Percentiles rank a stretch among this genome's conserved stretches.
These are phyloP conservation scores for Erythrophleum ivorense DNA, from an alignment of 331 rosid species.

Conservation along the genomic window DNA sequence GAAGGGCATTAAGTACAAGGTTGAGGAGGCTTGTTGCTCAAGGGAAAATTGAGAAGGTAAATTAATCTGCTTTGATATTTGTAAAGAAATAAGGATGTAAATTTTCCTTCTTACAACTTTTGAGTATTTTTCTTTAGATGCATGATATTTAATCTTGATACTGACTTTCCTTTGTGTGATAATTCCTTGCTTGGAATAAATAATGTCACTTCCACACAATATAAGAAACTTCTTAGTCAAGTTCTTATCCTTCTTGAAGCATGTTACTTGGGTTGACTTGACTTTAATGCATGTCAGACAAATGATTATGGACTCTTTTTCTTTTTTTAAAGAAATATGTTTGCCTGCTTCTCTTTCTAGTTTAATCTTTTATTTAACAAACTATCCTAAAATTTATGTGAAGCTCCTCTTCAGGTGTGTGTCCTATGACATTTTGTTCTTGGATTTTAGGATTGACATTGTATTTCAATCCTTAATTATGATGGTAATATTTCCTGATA, in stretches of 20 bases:
- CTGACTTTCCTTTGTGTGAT: neutral
- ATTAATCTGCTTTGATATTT: conserved; percentile 25
- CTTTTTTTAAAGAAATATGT: neutral
- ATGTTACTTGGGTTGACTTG: neutral
- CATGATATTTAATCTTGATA: neutral
- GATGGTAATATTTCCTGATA: neutral
- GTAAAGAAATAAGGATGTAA: neutral
- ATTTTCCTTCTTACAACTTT: neutral
- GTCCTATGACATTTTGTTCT: neutral
- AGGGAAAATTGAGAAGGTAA: conserved; percentile 67
- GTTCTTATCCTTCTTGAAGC: neutral
- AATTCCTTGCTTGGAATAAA: neutral
- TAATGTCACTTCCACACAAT: neutral
- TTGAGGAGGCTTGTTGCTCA: conserved; percentile 61
- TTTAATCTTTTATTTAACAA: neutral
- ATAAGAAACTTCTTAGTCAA: neutral
- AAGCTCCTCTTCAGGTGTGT: neutral
- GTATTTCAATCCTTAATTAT: neutral
- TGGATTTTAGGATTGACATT: neutral
- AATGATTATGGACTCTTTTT: neutral
- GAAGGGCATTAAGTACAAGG: conserved; percentile 53
- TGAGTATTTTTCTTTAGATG: neutral
- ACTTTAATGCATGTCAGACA: neutral
- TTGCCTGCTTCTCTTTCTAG: neutral
- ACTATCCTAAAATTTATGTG: neutral